Evolutionary conservation across 2,329 filamentous ascomycete genomes (phyloP).

Genomic region (Ascochyta clinopodiicola): DNA sequence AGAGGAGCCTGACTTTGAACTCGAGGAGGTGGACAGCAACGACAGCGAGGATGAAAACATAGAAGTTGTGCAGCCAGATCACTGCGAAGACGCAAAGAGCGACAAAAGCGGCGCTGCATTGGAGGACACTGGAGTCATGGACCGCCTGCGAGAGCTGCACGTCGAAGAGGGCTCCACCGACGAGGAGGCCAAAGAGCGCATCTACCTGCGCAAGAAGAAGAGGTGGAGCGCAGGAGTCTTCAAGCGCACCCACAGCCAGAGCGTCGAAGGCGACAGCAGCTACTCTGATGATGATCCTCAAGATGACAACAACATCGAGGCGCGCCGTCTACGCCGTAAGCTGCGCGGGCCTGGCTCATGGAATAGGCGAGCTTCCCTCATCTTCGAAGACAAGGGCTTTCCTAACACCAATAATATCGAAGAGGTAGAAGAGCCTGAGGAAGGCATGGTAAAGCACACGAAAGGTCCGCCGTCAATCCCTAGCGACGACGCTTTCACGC

Average conservation of each 20-base stretch:
- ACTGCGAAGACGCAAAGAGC: conserved; percentile 52
- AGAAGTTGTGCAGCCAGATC: conserved; percentile 54
- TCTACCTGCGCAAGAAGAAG: conserved; percentile 48
- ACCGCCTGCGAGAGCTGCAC: conserved; percentile 44
- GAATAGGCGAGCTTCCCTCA: conserved; percentile 45
- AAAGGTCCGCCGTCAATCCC: conserved; percentile 47
- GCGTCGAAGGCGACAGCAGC: conserved; percentile 53
- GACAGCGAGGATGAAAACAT: conserved; percentile 50
- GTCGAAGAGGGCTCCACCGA: conserved; percentile 44
- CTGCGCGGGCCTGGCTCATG: conserved; percentile 47
- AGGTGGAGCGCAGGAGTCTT: conserved; percentile 51
- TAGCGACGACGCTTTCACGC: conserved; percentile 48
- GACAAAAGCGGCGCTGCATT: conserved; percentile 37
- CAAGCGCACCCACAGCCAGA: conserved; percentile 56
- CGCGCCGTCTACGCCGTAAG: conserved; percentile 53
- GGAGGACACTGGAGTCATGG: conserved; percentile 41
- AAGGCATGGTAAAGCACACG: conserved; percentile 36
- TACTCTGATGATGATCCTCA: conserved; percentile 51
- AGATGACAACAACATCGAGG: conserved; percentile 47
- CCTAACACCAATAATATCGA: conserved; percentile 44
- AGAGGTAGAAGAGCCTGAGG: conserved; percentile 49
- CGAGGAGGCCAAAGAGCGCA: conserved; percentile 40
- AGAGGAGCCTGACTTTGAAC: conserved; percentile 46
- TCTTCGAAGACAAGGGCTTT: conserved; percentile 50
- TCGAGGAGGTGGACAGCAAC: conserved; percentile 53